Conservation (phyloP, 352 stramenopile species). For the Phytophthora lateralis region DNA sequence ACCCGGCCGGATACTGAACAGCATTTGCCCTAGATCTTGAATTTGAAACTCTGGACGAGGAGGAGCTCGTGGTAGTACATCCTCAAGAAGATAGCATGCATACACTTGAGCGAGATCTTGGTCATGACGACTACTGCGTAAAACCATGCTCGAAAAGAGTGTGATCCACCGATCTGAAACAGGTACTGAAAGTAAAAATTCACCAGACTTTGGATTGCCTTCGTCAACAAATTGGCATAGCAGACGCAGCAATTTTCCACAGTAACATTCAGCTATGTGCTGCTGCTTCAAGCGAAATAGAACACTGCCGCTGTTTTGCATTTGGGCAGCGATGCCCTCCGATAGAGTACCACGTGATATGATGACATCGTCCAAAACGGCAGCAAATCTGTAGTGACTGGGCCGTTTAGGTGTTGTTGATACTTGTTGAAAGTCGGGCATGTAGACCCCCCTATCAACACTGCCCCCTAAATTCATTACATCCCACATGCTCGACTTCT, state of each 20-base stretch:
- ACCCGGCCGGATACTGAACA: conserved; percentile 10
- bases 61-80: conserved; percentile 25
- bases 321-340: conserved; percentile 19
- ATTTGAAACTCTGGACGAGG: conserved; percentile 11
- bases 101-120: conserved; percentile 33
- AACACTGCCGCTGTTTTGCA: conserved; percentile 32
- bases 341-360: conserved; percentile 13
- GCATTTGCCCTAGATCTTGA: conserved; percentile 6
- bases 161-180: conserved; percentile 38
- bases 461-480: conserved; percentile 19
- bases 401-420: conserved; percentile 7
- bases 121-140: conserved; percentile 15
- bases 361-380: conserved; percentile 43
- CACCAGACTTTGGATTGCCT: background rate
- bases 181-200: background rate
- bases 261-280: conserved; percentile 32
- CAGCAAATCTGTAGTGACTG: conserved; percentile 14
- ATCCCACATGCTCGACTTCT: conserved; percentile 20
- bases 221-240: conserved; percentile 36
- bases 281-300: conserved; percentile 50
- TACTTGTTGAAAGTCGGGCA: background rate
- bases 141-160: conserved; percentile 31
- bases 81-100: conserved; percentile 38
- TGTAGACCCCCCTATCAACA: background rate
- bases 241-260: conserved; percentile 38